phyloP scores from a whole-genome alignment of 352 stramenopile genomes.

The Globisporangium yorkense region DNA sequence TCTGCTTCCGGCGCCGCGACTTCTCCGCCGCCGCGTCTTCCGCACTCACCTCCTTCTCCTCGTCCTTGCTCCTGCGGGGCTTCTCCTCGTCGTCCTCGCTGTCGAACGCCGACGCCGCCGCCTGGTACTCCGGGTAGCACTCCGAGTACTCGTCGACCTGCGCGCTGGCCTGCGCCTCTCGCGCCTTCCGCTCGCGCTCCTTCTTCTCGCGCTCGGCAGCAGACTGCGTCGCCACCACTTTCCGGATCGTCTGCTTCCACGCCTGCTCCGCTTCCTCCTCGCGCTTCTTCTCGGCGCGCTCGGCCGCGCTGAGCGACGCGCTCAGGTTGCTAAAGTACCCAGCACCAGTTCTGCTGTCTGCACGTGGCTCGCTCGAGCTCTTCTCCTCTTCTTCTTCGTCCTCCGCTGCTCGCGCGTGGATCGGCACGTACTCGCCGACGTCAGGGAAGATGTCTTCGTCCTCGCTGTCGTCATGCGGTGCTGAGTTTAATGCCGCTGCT shows the following conservation, averaged over 20 bases:
- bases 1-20: constrained; percentile 50
- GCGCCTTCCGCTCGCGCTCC: constrained; percentile 12
- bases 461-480: constrained; percentile 23
- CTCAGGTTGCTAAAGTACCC: constrained; percentile 72
- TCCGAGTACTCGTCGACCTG: constrained; percentile 53
- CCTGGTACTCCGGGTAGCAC: constrained; percentile 44
- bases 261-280: constrained; percentile 37
- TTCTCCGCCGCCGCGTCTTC: constrained; percentile 24
- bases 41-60: constrained; percentile 15
- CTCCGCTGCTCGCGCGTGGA: constrained; percentile 30
- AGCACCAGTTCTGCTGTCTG: not conserved
- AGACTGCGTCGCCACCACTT: constrained; percentile 42
- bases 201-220: constrained; percentile 33
- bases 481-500: not conserved
- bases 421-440: constrained; percentile 61
- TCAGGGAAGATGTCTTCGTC: constrained; percentile 78
- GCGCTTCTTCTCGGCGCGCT: constrained; percentile 29
- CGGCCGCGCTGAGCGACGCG: constrained; percentile 53
- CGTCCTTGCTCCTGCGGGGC: constrained; percentile 21
- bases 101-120: constrained; percentile 22
- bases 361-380: not conserved
- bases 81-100: constrained; percentile 68
- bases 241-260: constrained; percentile 58
- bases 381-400: constrained; percentile 5
- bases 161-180: constrained; percentile 24